Evolutionary conservation across 192 early-diverging fungal genomes (phyloP).

Genomic region (Backusella luteola): DNA sequence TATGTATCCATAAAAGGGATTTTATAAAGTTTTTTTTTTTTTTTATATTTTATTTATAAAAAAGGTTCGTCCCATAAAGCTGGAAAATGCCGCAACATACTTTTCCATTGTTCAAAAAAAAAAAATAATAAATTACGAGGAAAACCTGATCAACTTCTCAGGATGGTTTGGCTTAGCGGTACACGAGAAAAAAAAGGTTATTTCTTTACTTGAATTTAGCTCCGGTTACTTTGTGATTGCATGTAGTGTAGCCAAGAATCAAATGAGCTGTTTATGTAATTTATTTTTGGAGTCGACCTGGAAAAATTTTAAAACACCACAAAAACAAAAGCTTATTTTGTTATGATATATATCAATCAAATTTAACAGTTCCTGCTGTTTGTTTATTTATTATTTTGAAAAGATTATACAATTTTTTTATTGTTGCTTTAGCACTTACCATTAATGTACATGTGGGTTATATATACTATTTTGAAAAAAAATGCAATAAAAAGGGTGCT

Average conservation of each 20-base stretch:
- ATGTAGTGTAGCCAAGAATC: neutral
- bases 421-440: neutral
- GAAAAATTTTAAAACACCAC: no score
- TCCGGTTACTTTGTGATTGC: neutral
- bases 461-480: neutral
- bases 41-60: neutral
- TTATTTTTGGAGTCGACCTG: no score
- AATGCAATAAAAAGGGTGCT: neutral
- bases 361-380: neutral
- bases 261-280: neutral
- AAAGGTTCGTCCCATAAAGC: neutral
- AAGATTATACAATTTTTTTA: neutral
- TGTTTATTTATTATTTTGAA: neutral
- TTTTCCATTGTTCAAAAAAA: neutral
- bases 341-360: neutral
- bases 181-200: neutral
- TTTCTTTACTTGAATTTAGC: neutral
- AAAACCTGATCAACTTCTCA: neutral
- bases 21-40: neutral
- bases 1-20: neutral
- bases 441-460: neutral
- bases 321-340: constrained; percentile 1
- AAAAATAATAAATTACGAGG: neutral
- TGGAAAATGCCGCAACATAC: neutral
- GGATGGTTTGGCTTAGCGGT: neutral